These are phyloP conservation scores for Cardamine occulta DNA, from an alignment of 345 rosid genomes.

Conservation along the genomic window DNA sequence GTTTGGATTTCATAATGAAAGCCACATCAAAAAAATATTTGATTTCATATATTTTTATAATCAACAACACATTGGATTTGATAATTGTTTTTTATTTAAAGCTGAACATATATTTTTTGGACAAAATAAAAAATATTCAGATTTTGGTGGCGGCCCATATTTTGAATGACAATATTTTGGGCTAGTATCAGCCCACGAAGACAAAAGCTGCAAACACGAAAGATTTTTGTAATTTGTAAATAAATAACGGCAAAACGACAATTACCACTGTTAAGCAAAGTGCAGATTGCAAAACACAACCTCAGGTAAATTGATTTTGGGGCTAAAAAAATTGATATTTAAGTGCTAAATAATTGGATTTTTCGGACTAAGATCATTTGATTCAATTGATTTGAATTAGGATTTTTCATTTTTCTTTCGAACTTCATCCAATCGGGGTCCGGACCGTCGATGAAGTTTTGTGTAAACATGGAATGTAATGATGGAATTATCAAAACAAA, in stretches of 20 bases:
- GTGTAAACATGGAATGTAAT: no score
- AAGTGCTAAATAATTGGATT: no score
- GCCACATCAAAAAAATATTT: no score
- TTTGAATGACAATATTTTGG: neutral
- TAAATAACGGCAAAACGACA: neutral
- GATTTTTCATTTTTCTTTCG: no score
- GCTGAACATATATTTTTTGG: neutral
- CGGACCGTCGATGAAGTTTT: no score
- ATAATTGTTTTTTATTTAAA: no score
- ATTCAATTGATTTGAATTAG: no score
- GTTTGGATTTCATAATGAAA: neutral
- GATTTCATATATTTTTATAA: neutral
- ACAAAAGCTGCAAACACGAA: neutral
- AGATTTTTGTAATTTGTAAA: neutral
- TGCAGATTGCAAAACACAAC: neutral
- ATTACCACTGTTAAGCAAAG: neutral
- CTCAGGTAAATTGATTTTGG: neutral
- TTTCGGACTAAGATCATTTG: no score
- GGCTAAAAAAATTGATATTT: neutral
- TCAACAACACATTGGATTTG: neutral
- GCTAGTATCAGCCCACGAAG: slow-evolving; percentile 11
- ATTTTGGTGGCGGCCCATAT: neutral
- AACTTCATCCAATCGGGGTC: no score
- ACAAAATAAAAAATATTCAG: no score
- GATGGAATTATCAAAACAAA: neutral